Percentiles rank a stretch among this genome's conserved stretches.
Conservation (phyloP, 306 rosid species). For the Vigna reflexopilosa region DNA sequence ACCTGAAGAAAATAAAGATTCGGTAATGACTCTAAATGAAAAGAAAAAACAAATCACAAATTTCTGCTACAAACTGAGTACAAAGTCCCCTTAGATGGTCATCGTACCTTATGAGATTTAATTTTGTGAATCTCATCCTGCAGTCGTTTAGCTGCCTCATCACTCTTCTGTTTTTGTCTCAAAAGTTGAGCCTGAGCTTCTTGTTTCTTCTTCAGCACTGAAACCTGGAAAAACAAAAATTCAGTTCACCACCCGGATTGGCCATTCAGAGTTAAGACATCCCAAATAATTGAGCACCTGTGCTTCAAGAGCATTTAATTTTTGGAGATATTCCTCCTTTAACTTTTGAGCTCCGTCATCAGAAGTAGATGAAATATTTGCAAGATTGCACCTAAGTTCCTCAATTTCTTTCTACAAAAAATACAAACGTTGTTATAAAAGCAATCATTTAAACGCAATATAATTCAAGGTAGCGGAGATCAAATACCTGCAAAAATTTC, state of each 20-base stretch:
- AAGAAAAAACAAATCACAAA: not conserved
- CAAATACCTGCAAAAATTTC: slow-evolving; percentile 77
- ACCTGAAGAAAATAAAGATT: slow-evolving; percentile 58
- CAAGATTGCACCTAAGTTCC: slow-evolving; percentile 64
- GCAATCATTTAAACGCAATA: slow-evolving; percentile 16
- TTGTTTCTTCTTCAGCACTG: slow-evolving; percentile 88
- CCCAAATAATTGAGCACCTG: slow-evolving; percentile 61
- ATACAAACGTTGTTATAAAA: slow-evolving; percentile 21
- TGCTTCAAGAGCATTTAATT: slow-evolving; percentile 83
- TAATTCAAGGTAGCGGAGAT: slow-evolving; percentile 10
- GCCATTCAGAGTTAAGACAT: slow-evolving; percentile 27
- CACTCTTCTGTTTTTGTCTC: slow-evolving; percentile 93
- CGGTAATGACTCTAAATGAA: not conserved
- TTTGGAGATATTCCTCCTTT: slow-evolving; percentile 89
- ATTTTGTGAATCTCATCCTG: slow-evolving; percentile 98
- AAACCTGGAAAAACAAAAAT: slow-evolving; percentile 66
- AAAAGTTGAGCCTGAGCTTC: slow-evolving; percentile 93
- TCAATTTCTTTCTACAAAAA: slow-evolving; percentile 84
- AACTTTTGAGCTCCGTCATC: slow-evolving; percentile 89
- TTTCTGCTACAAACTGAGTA: slow-evolving; percentile 14
- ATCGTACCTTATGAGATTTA: slow-evolving; percentile 82
- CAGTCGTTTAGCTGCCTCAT: slow-evolving; percentile 87
- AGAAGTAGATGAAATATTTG: slow-evolving; percentile 75
- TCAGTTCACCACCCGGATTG: slow-evolving; percentile 36
- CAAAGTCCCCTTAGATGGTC: not conserved